phyloP scores from a whole-genome alignment of 495 filamentous ascomycete species.

The Penicillium riverlandense region DNA sequence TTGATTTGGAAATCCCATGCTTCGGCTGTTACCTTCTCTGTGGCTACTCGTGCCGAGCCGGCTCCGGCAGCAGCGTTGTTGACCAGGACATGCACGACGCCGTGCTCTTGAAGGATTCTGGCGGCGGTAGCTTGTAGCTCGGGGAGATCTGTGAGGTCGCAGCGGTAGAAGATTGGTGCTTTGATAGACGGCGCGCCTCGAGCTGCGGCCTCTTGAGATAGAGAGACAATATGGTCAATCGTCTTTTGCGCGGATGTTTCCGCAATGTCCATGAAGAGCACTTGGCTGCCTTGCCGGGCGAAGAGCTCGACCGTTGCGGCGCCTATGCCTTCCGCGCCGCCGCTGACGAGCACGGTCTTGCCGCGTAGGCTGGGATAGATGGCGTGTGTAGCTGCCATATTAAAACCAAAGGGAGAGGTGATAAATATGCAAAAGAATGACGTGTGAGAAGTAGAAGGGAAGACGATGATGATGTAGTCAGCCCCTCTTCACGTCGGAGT shows the following conservation, averaged over 20 bases:
- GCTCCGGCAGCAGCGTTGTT: constrained; percentile 30
- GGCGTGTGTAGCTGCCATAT: not conserved
- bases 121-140: constrained; percentile 18
- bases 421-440: too few relatives aligned
- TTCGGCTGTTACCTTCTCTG: constrained; percentile 14
- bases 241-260: constrained; percentile 9
- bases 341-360: constrained; percentile 44
- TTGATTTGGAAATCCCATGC: constrained; percentile 20
- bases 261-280: constrained; percentile 42
- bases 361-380: constrained; percentile 23
- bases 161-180: constrained; percentile 13
- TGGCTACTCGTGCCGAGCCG: constrained; percentile 11
- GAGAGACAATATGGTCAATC: constrained; percentile 1
- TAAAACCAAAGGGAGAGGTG: too few relatives aligned
- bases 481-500: too few relatives aligned
- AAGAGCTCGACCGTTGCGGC: constrained; percentile 38
- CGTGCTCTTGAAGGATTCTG: constrained; percentile 17
- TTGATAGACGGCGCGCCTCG: not conserved
- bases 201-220: not conserved
- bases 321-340: constrained; percentile 47
- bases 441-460: too few relatives aligned
- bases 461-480: too few relatives aligned
- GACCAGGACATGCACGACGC: constrained; percentile 25
- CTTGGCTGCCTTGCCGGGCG: constrained; percentile 36
- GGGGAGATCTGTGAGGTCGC: constrained; percentile 36